Evolutionary conservation across 2,329 filamentous ascomycete genomes (phyloP).

Genomic region (Dothistroma pini): DNA sequence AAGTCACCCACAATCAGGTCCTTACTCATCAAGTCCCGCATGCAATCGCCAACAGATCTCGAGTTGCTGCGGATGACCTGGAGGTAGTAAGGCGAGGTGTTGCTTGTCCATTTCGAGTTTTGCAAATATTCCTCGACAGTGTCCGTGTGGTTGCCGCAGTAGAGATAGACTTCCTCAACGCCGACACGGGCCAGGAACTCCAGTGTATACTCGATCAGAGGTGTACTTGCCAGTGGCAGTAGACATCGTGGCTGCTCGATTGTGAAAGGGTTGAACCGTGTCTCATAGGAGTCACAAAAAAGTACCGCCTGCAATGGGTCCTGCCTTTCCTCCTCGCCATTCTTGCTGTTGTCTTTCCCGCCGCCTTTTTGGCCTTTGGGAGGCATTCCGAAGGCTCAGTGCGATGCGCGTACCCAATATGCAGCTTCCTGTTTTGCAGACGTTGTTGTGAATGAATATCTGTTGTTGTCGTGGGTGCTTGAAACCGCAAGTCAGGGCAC

Average conservation of each 20-base stretch:
- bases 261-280: slow-evolving; percentile 84
- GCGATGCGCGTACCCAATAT: background rate
- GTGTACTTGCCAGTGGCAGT: slow-evolving; percentile 85
- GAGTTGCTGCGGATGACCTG: slow-evolving; percentile 86
- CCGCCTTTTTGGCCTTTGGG: slow-evolving; percentile 46
- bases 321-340: slow-evolving; percentile 56
- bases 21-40: slow-evolving; percentile 87
- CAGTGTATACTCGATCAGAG: slow-evolving; percentile 94
- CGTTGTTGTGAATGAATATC: background rate
- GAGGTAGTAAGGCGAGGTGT: slow-evolving; percentile 77
- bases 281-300: slow-evolving; percentile 91
- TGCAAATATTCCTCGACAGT: slow-evolving; percentile 84
- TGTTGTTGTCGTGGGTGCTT: background rate
- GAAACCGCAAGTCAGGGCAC: background rate
- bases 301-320: slow-evolving; percentile 65
- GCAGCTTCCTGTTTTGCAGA: no score
- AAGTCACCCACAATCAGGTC: slow-evolving; percentile 87
- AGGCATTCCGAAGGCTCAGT: slow-evolving; percentile 37
- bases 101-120: slow-evolving; percentile 67
- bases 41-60: slow-evolving; percentile 84
- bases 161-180: slow-evolving; percentile 90
- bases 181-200: slow-evolving; percentile 94
- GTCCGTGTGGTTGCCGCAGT: slow-evolving; percentile 82
- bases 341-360: slow-evolving; percentile 32
- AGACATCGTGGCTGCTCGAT: slow-evolving; percentile 90